Conservation (phyloP, 306 rosid genomes). For the Vicia villosa region DNA sequence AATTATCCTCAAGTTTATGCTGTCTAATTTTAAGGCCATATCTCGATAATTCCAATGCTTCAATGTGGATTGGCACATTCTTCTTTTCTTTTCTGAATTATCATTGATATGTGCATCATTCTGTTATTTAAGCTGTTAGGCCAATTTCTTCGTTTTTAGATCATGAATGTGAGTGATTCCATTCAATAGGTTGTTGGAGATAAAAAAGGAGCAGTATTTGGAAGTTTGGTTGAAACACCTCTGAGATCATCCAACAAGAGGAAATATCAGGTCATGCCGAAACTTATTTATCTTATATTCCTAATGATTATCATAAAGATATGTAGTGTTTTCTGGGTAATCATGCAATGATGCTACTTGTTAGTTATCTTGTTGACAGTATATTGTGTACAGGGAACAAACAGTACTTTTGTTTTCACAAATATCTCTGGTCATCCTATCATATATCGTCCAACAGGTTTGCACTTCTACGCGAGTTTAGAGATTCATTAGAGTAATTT, state of each 20-base stretch:
- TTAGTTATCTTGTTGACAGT: slow-evolving; percentile 37
- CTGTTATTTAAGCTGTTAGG: no score
- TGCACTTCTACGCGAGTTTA: not conserved
- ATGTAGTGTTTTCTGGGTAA: slow-evolving; percentile 6
- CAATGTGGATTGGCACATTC: not conserved
- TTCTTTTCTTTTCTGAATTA: slow-evolving; percentile 14
- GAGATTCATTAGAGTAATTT: not conserved
- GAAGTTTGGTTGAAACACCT: slow-evolving; percentile 93
- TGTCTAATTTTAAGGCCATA: not conserved
- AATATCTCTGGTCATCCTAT: slow-evolving; percentile 65
- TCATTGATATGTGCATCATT: no score
- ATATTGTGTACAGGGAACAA: slow-evolving; percentile 73
- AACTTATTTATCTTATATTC: not conserved
- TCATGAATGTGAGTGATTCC: not conserved
- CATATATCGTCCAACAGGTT: slow-evolving; percentile 89
- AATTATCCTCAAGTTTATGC: not conserved
- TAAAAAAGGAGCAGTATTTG: slow-evolving; percentile 87
- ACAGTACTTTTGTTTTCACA: slow-evolving; percentile 80
- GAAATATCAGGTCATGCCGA: slow-evolving; percentile 77
- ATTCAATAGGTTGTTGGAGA: slow-evolving; percentile 83
- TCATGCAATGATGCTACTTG: slow-evolving; percentile 25
- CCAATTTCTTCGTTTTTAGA: not conserved
- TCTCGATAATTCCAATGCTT: slow-evolving; percentile 18
- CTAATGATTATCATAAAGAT: not conserved
- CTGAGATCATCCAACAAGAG: slow-evolving; percentile 67